phyloP scores from a whole-genome alignment of 2,329 filamentous ascomycete genomes.

The Chrysoporthe cubensis region DNA sequence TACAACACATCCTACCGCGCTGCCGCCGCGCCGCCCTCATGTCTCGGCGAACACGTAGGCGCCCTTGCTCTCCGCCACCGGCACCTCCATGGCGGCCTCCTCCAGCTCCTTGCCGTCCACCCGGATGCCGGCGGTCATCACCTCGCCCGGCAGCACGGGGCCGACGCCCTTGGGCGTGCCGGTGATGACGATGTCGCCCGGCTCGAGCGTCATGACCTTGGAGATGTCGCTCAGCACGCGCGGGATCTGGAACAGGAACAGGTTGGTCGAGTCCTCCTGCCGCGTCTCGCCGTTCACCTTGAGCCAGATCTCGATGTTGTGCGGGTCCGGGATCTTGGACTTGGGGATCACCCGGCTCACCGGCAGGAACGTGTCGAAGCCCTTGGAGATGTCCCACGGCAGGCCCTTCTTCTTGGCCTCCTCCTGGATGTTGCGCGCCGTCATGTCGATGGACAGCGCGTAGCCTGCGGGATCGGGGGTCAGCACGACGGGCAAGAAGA shows the following conservation, averaged over 20 bases:
- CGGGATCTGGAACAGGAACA: conserved; percentile 94
- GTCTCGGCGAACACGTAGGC: conserved; percentile 79
- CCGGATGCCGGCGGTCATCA: conserved; percentile 82
- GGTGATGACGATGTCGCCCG: conserved; percentile 93
- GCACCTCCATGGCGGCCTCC: conserved; percentile 82
- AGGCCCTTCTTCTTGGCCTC: conserved; percentile 97
- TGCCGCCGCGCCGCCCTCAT: conserved; percentile 41
- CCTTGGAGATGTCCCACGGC: conserved; percentile 95
- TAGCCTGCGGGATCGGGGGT: conserved; percentile 71
- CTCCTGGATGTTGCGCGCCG: conserved; percentile 90
- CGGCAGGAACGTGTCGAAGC: conserved; percentile 96
- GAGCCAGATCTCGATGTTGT: conserved; percentile 85
- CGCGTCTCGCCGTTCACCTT: conserved; percentile 77
- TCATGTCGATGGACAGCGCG: conserved; percentile 94
- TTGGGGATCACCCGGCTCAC: conserved; percentile 82
- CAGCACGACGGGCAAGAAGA: neutral
- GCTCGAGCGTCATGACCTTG: conserved; percentile 89
- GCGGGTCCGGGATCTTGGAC: conserved; percentile 79
- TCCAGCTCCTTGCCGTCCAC: conserved; percentile 81
- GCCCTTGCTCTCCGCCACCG: conserved; percentile 77
- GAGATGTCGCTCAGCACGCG: conserved; percentile 89
- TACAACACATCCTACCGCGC: neutral
- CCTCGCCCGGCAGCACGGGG: conserved; percentile 79
- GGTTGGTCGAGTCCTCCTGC: conserved; percentile 85
- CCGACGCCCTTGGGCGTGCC: conserved; percentile 97